Conservation (phyloP, 116 monocot genomes). For the Dioscorea cayenensis region DNA sequence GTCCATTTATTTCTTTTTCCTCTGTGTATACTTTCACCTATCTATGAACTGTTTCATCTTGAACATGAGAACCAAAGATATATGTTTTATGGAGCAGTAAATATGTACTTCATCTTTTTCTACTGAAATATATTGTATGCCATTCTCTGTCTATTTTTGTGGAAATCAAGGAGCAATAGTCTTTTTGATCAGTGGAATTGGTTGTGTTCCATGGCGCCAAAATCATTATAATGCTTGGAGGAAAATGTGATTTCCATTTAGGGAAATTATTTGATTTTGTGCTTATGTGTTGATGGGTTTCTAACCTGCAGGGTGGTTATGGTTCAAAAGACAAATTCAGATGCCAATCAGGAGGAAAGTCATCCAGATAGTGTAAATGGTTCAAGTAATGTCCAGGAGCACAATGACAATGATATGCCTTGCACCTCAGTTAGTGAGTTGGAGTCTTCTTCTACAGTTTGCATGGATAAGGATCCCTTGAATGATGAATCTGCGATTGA, state of each 20-base stretch:
- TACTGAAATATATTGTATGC: too few species aligned
- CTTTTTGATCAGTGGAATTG: too few species aligned
- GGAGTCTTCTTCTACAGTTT: slow-evolving; percentile 6
- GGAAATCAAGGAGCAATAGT: too few species aligned
- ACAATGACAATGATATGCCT: slow-evolving; percentile 13
- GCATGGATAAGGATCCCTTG: slow-evolving; percentile 18
- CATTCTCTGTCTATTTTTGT: too few species aligned
- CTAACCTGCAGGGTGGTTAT: slow-evolving; percentile 28
- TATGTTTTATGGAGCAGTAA: too few species aligned
- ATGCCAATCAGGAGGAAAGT: slow-evolving; percentile 17
- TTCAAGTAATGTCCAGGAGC: slow-evolving; percentile 14
- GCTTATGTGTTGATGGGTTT: neutral
- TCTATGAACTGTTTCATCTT: too few species aligned
- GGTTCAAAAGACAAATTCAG: slow-evolving; percentile 22
- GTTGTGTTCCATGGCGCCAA: too few species aligned
- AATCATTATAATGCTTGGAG: too few species aligned
- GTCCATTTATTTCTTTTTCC: neutral
- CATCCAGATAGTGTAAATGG: slow-evolving; percentile 20
- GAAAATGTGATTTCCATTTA: too few species aligned
- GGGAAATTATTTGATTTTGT: too few species aligned
- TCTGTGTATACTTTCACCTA: neutral
- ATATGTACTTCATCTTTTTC: too few species aligned
- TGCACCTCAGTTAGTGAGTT: neutral
- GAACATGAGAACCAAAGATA: too few species aligned
- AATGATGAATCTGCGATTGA: slow-evolving; percentile 24